phyloP scores from a whole-genome alignment of 2,329 filamentous ascomycete species.

The Stachybotrys echinatus region DNA sequence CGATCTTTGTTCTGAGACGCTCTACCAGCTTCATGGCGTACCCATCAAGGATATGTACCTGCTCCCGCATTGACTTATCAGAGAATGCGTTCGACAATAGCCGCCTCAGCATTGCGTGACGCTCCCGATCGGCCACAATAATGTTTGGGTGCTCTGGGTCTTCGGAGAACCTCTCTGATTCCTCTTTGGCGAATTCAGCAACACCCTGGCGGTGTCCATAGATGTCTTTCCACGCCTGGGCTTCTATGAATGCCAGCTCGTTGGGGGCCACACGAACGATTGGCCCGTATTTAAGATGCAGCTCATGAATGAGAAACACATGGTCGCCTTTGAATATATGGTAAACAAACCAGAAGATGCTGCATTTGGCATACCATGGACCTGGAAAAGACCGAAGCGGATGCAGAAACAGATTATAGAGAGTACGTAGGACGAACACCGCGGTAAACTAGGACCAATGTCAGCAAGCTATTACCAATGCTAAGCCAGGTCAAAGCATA shows the following conservation, averaged over 20 bases:
- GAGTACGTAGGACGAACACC: no score
- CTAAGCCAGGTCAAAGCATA: no score
- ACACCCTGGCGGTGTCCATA: constrained; percentile 23
- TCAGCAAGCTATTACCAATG: no score
- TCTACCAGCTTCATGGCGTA: neutral
- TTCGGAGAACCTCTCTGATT: constrained; percentile 1
- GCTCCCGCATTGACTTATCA: neutral
- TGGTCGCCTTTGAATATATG: neutral
- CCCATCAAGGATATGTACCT: neutral
- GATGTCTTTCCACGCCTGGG: constrained; percentile 34
- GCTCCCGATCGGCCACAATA: neutral
- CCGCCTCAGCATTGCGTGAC: neutral
- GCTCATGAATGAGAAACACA: constrained; percentile 13
- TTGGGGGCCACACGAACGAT: constrained; percentile 35
- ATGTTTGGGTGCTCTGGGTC: neutral
- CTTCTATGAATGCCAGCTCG: constrained; percentile 30
- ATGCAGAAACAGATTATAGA: constrained; percentile 26
- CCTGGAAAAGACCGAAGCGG: constrained; percentile 20
- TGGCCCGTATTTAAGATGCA: constrained; percentile 22
- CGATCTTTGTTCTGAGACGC: neutral
- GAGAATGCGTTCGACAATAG: neutral
- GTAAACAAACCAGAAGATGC: constrained; percentile 2
- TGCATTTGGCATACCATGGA: constrained; percentile 12
- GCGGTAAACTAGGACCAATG: no score
- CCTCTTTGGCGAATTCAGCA: constrained; percentile 14